Base-by-base conservation (phyloP, 345 rosid genomes). In the Sisymbrium irio region DNA sequence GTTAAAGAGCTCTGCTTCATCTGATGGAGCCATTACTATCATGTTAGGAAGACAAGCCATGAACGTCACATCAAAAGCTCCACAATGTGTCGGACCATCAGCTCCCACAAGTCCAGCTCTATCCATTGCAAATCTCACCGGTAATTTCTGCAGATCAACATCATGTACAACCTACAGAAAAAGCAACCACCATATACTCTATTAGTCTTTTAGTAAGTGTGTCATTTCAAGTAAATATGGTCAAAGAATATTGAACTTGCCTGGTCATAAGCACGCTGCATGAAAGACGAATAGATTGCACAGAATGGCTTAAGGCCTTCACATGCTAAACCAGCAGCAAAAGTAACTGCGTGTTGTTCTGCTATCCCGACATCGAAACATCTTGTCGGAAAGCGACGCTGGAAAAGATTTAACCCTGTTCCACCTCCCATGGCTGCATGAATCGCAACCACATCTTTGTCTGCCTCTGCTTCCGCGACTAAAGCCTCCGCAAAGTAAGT, bases 371-470 rank as follows among this genome's bases (percentile, higher is more conserved):
- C 99, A 72, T 95, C 97, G 0, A 95, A 95, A 78, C 99, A 95
- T 77, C 97, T 79, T 20, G 85, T 62, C 7, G 97, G 99, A 68
- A 89, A 95, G 5, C 91, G 97, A 15, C 93, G 90, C 46, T 83
- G 97, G 79, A 95, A 95, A 58, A 85, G 87, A 64, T 95, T 95
- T 60, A 95, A 70, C 5, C 99, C 99, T 0, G 97, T 95, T 49
- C 99, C 99, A 58, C 99, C 99, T 82, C 99, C 99, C 99, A 95
- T 95, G 27, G 99, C 99, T 57, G 99, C 97, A 83, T 95, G 99
- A 53, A 95, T 92, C 13, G 97, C 99, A 77, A 92, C 90, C 33
- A 95, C 75, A 64, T 87, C 83, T 72, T 86, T 92, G 79, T 95
- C 97, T 3, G 7, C 87, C 82, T 95, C 97, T 0, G 99, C 99